phyloP scores from a whole-genome alignment of 352 stramenopile species.

The Globisporangium sylvaticum region DNA sequence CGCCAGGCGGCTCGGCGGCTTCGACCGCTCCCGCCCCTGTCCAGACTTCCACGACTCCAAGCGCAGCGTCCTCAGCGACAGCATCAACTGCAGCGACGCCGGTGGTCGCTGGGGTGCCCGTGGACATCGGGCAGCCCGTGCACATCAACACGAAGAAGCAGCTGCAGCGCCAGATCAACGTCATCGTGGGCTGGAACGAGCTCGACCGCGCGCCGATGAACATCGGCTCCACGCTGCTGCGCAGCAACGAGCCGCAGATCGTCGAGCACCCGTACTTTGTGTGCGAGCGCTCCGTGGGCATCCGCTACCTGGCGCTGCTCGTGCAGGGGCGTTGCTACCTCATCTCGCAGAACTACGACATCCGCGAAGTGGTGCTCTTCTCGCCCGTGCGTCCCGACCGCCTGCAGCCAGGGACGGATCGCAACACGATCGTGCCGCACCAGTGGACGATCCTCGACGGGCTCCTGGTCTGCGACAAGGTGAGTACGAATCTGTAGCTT shows the following conservation, averaged over 20 bases:
- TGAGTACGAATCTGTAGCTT: background rate
- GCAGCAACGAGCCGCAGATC: slow-evolving; percentile 71
- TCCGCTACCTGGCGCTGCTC: slow-evolving; percentile 74
- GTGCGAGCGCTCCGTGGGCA: slow-evolving; percentile 72
- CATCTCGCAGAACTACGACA: slow-evolving; percentile 81
- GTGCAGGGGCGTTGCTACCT: slow-evolving; percentile 80
- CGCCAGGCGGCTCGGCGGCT: background rate
- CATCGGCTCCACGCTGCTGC: slow-evolving; percentile 63
- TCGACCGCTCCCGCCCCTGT: background rate
- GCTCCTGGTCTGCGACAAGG: slow-evolving; percentile 76
- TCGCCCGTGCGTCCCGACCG: slow-evolving; percentile 72
- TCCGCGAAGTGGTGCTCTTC: slow-evolving; percentile 76
- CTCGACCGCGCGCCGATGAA: slow-evolving; percentile 71
- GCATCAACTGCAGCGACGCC: slow-evolving; percentile 15
- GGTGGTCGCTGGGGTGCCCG: slow-evolving; percentile 45
- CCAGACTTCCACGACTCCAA: background rate
- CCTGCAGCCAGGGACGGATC: slow-evolving; percentile 68
- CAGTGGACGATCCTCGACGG: slow-evolving; percentile 88
- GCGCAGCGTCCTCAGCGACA: background rate
- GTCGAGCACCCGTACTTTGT: slow-evolving; percentile 84
- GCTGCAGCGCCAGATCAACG: slow-evolving; percentile 79
- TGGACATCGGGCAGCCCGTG: slow-evolving; percentile 63
- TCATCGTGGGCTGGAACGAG: slow-evolving; percentile 77
- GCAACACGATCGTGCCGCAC: slow-evolving; percentile 68
- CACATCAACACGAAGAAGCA: slow-evolving; percentile 75